Evolutionary conservation across 495 filamentous ascomycete genomes (phyloP).

Genomic region (Staphylotrichum longicolle): DNA sequence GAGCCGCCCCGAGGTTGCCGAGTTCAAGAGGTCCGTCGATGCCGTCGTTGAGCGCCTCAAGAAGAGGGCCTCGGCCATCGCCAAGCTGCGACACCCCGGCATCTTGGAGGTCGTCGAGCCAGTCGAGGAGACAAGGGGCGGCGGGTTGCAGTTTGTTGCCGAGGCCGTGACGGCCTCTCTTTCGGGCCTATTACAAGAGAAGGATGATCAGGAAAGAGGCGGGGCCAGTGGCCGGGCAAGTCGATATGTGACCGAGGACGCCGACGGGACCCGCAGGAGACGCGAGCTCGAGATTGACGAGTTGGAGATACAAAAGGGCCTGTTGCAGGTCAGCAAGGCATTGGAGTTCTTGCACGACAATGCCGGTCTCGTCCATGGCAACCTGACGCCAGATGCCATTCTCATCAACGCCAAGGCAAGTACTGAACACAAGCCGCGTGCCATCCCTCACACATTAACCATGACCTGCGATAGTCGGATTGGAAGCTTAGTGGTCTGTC

Average conservation of each 20-base stretch:
- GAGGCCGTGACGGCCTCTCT: conserved; percentile 85
- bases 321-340: conserved; percentile 89
- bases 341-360: conserved; percentile 97
- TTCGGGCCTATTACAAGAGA: conserved; percentile 77
- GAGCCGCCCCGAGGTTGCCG: conserved; percentile 52
- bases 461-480: conserved; percentile 61
- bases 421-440: background rate
- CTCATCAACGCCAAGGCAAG: conserved; percentile 87
- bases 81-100: conserved; percentile 82
- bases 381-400: conserved; percentile 92
- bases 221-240: conserved; percentile 66
- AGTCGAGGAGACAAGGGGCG: conserved; percentile 86
- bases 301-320: conserved; percentile 93
- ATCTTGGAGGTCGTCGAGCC: conserved; percentile 92
- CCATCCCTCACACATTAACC: conserved; percentile 19
- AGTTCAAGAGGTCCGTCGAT: conserved; percentile 75
- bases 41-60: conserved; percentile 88
- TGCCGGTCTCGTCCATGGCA: conserved; percentile 88
- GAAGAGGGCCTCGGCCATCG: conserved; percentile 84
- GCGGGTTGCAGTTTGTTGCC: conserved; percentile 93
- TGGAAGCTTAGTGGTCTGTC: conserved; percentile 95
- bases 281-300: conserved; percentile 94
- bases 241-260: conserved; percentile 78
- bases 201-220: conserved; percentile 79
- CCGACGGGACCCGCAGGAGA: conserved; percentile 67